A percentile compares a stretch with the other conserved stretches of the same genome.
Conservation (phyloP, 2,329 filamentous ascomycete genomes). For the Apiospora saccharicola region DNA sequence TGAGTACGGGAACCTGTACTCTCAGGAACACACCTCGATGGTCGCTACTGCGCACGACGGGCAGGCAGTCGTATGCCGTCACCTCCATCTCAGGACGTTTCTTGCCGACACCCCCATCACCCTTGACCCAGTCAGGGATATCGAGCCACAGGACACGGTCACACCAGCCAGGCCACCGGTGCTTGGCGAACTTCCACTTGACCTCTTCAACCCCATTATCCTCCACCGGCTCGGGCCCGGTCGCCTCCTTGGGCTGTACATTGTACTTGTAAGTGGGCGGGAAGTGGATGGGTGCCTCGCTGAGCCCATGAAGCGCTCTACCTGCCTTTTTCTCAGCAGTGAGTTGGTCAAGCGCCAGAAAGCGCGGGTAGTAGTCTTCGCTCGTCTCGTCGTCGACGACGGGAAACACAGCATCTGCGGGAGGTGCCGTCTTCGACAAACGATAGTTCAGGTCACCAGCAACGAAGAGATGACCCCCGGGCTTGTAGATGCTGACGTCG, state of each 20-base stretch:
- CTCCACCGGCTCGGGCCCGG: slow-evolving; percentile 36
- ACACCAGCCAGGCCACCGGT: slow-evolving; percentile 93
- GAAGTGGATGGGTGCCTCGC: slow-evolving; percentile 78
- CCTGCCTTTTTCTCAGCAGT: slow-evolving; percentile 72
- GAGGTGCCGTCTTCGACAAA: slow-evolving; percentile 73
- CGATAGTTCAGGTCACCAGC: slow-evolving; percentile 96
- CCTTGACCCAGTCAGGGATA: slow-evolving; percentile 59
- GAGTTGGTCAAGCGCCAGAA: slow-evolving; percentile 82
- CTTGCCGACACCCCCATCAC: slow-evolving; percentile 26
- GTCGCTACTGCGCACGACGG: slow-evolving; percentile 83
- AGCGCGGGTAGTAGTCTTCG: slow-evolving; percentile 67
- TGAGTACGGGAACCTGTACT: slow-evolving; percentile 68
- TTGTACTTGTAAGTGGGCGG: slow-evolving; percentile 95
- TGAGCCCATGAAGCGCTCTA: slow-evolving; percentile 78
- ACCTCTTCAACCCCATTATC: slow-evolving; percentile 45
- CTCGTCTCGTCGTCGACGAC: slow-evolving; percentile 60
- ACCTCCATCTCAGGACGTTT: slow-evolving; percentile 52
- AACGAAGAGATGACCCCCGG: slow-evolving; percentile 81
- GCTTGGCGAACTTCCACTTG: slow-evolving; percentile 77
- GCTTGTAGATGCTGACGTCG: slow-evolving; percentile 74
- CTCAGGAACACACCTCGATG: slow-evolving; percentile 85
- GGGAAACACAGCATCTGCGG: slow-evolving; percentile 67
- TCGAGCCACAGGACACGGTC: slow-evolving; percentile 86
- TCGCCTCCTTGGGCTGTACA: slow-evolving; percentile 47
- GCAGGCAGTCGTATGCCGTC: slow-evolving; percentile 76